These are phyloP conservation scores for Haplosporangium gracile DNA, from an alignment of 192 early-diverging fungal genomes.

Conservation along the genomic window DNA sequence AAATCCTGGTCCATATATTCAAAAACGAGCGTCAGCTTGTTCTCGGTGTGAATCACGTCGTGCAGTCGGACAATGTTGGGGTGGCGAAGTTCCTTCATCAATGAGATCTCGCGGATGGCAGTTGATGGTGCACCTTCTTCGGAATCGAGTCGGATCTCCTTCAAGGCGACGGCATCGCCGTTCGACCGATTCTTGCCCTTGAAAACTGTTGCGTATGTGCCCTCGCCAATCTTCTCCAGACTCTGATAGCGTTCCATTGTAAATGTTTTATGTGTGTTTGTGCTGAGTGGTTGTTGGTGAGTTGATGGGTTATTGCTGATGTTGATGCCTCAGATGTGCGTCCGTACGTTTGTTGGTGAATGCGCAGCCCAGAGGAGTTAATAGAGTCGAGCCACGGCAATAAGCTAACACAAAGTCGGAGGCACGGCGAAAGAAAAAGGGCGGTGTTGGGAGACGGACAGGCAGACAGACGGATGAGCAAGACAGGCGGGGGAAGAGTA, in stretches of 20 bases:
- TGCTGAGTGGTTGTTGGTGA: neutral
- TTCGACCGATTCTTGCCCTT: slow-evolving; percentile 85
- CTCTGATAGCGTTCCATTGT: slow-evolving; percentile 70
- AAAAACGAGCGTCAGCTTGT: slow-evolving; percentile 88
- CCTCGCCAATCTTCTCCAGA: slow-evolving; percentile 96
- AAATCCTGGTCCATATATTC: slow-evolving; percentile 92
- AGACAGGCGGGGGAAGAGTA: neutral
- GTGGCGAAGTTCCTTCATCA: slow-evolving; percentile 97
- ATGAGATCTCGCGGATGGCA: slow-evolving; percentile 97
- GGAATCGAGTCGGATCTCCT: slow-evolving; percentile 93
- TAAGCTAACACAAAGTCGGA: neutral
- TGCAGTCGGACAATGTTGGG: slow-evolving; percentile 89
- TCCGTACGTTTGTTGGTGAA: neutral
- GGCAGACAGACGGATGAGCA: neutral
- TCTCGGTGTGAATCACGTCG: slow-evolving; percentile 89
- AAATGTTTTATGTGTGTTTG: neutral
- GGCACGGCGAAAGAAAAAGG: neutral
- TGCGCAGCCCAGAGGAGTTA: neutral
- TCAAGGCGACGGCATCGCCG: slow-evolving; percentile 93
- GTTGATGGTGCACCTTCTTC: slow-evolving; percentile 97
- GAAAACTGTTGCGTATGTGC: slow-evolving; percentile 94
- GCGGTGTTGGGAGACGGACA: neutral
- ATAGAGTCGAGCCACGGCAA: neutral
- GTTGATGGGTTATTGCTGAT: neutral
- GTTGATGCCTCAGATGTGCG: neutral